Base-by-base conservation (phyloP, 1,284 basidiomycete species). In the Pseudozyma sp. region DNA sequence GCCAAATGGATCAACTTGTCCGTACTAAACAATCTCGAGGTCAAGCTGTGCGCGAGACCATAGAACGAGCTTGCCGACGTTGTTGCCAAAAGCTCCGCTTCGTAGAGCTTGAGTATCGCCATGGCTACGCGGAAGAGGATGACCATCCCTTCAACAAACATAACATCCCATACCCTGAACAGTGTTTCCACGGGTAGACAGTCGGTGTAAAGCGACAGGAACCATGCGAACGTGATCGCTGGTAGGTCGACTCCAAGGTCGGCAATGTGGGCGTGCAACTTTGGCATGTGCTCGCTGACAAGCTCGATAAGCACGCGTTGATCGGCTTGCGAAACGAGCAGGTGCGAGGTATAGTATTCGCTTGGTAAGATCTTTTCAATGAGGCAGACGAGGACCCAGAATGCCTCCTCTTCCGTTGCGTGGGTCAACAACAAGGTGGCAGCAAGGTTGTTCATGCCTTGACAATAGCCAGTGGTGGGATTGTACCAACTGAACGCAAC, bases 181-280 rank as follows among this genome's bases (percentile, higher is more conserved):
- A 85, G 72, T 21, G 83, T 84, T 66, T 97, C 95, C 25, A 97
- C 93, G 4, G 96, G 96, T 4, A 98, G 87, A 85, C 95, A 97
- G 81, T 97, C 95, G 0, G 96, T 97, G 83, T 97, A 99, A 18
- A 99, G 87, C 6, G 93, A 95, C 42, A 99, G 87, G 87, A 98
- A 97, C 96, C 96, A 99, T 3, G 95, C 95, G 86, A 98, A 98
- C 64, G 94, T 97, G 62, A 98, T 93, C 0, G 95, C 95, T 1
- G 92, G 91, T 5, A 99, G 88, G 83, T 99, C 95, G 2, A 98
- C 91, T 2, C 91, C 92, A 0, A 97, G 89, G 16, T 90, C 89
- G 4, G 87, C 88, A 21, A 99, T 88, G 81, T 98, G 95, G 0
- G 86, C 83, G 55, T 91, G 89, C 1, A 97, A 86, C 82, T 90